Percentiles rank a stretch among this genome's conserved stretches.
Conservation (phyloP, 768 basidiomycete species). For the Coprinopsis marcescibilis region DNA sequence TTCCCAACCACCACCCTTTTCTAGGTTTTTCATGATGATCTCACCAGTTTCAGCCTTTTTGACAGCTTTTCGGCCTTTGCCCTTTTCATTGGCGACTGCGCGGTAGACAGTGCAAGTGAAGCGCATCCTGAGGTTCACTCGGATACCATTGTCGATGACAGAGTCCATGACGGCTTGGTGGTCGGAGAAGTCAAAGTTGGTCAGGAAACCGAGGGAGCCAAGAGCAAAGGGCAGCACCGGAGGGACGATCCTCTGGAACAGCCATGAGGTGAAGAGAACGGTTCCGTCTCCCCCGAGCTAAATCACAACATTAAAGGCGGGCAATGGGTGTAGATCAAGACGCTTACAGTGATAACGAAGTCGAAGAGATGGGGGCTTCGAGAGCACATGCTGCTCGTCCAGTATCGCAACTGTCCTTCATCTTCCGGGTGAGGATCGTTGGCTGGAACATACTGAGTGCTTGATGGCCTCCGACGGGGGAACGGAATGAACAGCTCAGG, state of each 20-base stretch:
- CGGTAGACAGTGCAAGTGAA: constrained; percentile 99
- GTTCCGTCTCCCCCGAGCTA: constrained; percentile 98
- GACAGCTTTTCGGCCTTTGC: constrained; percentile 70
- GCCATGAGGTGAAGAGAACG: constrained; percentile 97
- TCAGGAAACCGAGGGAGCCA: constrained; percentile 95
- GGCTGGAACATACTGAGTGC: constrained; percentile 50
- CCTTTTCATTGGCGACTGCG: constrained; percentile 70
- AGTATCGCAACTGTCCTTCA: constrained; percentile 92
- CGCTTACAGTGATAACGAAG: constrained; percentile 89
- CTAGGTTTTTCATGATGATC: constrained; percentile 92
- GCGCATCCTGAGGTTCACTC: constrained; percentile 97
- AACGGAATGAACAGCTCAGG: constrained; percentile 85
- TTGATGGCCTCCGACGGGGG: constrained; percentile 69
- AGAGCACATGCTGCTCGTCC: constrained; percentile 96
- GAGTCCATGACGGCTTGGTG: constrained; percentile 82
- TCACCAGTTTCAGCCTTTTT: constrained; percentile 93
- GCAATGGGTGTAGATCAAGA: constrained; percentile 5
- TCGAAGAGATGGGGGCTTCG: constrained; percentile 90
- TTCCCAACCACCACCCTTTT: constrained; percentile 90
- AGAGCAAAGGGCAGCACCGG: constrained; percentile 96
- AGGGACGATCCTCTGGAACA: constrained; percentile 98
- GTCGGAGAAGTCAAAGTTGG: constrained; percentile 91
- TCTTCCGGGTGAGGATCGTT: constrained; percentile 47
- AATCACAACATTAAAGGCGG: constrained; percentile 6
- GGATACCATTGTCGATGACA: constrained; percentile 86